Evolutionary conservation across 257 asterid species (phyloP), one percentile per base, ranked within the genome.

Genomic region (Gentiana macrophylla): DNA sequence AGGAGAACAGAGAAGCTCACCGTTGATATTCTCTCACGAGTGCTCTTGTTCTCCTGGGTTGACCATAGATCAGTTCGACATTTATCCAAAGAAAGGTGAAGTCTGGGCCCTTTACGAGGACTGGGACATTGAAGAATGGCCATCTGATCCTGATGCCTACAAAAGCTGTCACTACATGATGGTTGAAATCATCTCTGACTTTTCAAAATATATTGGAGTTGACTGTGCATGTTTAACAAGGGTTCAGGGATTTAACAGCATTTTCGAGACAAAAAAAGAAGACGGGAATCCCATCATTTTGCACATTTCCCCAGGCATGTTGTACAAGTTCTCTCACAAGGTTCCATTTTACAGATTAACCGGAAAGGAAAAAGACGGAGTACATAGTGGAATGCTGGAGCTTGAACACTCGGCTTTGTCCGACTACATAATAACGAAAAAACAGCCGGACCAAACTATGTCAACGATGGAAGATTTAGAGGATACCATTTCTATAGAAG

Each of bases 71-170:
- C 64, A 65, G 60, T 51, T 65, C 32, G 52, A 52, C 24, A 49
- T 67, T 3, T 49, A 67, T 44, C 72, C 72, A 37, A 49, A 56
- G 66, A 54, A 34, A 37, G 67, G 72, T 50, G 72, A 67, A 52
- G 67, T 67, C 56, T 67, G 72, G 72, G 72, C 67, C 8, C 38
- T 67, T 38, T 60, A 60, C 48, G 62, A 60, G 12, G 71, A 60
- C 33, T 64, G 63, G 69, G 11, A 45, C 37, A 38, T 52, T 7
- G 64, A 65, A 5, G 53, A 24, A 32, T 65, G 70, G 70, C 58
- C 64, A 3, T 35, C 12, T 4, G 47, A 58, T 52, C 60, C 53
- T 6, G 54, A 53, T 45, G 56, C 37, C 48, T 45, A 5, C 41
- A 53, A 47, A 13, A 66, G 50, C 32, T 66, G 56, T 56, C 55